Evolutionary conservation across 768 basidiomycete genomes (phyloP), one percentile per base, ranked within the genome.

Genomic region (Suillus clintonianus): DNA sequence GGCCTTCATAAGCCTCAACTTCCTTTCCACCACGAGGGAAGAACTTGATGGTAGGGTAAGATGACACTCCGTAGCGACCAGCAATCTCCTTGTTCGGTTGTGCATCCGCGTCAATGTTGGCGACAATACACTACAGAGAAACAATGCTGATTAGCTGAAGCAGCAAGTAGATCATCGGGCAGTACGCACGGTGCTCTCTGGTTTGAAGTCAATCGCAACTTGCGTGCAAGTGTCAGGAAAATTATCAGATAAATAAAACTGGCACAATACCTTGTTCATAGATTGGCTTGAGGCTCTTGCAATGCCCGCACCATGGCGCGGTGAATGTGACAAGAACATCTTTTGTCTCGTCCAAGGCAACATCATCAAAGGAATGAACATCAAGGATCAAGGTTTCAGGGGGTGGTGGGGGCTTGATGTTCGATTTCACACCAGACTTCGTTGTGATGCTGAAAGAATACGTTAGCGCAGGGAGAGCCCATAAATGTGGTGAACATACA

Each of bases 11-110:
- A 34, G 77, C 79, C 56, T 88, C 79, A 13, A 86, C 83, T 63
- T 85, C 83, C 71, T 87, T 87, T 69, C 82, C 81, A 66, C 82
- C 86, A 68, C 89, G 89, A 67, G 92, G 83, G 88, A 95, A 97
- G 83, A 96, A 96, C 76, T 94, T 96, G 82, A 99, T 87, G 22
- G 96, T 99, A 0, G 97, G 97, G 87, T 88, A 99, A 64, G 89
- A 86, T 22, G 76, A 70, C 62, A 99, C 85, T 6, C 82, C 91
- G 71, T 95, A 95, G 73, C 86, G 85, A 42, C 73, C 66, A 10
- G 89, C 87, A 59, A 97, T 76, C 24, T 83, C 85, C 68, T 84
- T 83, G 82, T 97, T 97, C 74, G 82, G 82, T 65, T 87, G 82
- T 43, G 91, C 91, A 74, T 99, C 95, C 24, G 91, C 95, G 76